Base-by-base conservation (phyloP, 2,329 filamentous ascomycete genomes). In the Pseudofabraea citricarpa region DNA sequence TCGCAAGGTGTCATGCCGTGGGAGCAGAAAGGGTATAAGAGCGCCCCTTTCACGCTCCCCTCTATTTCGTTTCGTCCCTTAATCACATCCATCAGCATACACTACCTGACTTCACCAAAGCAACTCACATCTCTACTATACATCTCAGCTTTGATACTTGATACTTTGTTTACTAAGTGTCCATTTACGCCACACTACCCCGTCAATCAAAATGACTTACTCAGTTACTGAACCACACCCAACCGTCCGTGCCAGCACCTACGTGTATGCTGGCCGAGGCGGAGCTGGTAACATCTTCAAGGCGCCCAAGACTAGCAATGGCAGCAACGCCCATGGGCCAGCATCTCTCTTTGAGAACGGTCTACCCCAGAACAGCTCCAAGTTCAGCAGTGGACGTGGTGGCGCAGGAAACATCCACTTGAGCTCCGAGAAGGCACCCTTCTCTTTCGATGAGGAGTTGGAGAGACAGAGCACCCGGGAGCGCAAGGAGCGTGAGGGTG, bases 361-460 rank as follows among this genome's bases (percentile, higher is more conserved):
- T 7, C 46, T 58, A 10, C 57, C 58, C n/a, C 37, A 51, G 36
- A 48, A 50, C 38, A 52, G 41, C 37, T 44, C 45, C 32, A 54
- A 51, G 41, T 62, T 60, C 50, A 51, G 41, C 46, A 46, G 48
- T 15, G 59, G 59, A 10, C 52, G 58, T 15, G 58, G 59, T 4
- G 59, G 59, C 20, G 59, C 57, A 13, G 59, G 59, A n/a, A 62
- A 62, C 48, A 58, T 61, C 33, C 55, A 52, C 41, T 36, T 44
- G 12, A 47, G 26, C 8, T 47, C 48, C 8, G 56, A 62, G 41
- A 53, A 50, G 18, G 46, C 58, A 10, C 50, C 56, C 13, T 61
- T 61, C 49, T 57, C 54, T 15, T 61, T 62, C 43, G 58, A 61
- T 29, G 59, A 61, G 23, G 59, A 61, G 33, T 50, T 62, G 10